A percentile compares a stretch with the other conserved stretches of the same genome.
These are phyloP conservation scores for Neopestalotiopsis rosae DNA, from an alignment of 2,329 filamentous ascomycete species.

Conservation along the genomic window DNA sequence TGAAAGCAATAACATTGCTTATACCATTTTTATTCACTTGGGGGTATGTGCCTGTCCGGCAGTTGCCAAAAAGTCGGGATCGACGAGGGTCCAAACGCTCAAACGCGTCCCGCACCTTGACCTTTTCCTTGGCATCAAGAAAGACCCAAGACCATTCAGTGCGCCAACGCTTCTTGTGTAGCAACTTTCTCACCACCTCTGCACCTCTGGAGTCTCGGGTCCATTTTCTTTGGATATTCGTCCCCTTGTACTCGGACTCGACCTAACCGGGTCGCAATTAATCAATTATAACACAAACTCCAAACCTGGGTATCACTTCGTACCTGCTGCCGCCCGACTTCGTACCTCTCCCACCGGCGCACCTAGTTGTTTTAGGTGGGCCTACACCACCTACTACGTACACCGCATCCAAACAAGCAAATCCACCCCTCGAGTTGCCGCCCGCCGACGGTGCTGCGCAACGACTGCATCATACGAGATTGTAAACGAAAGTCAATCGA, in stretches of 20 bases:
- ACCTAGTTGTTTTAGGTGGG: not conserved
- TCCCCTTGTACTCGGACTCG: not conserved
- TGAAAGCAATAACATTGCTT: not conserved
- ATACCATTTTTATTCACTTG: not conserved
- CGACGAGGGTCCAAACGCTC: slow-evolving; percentile 14
- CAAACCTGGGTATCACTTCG: not conserved
- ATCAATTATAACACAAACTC: not conserved
- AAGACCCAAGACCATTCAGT: not conserved
- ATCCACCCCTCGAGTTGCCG: not conserved
- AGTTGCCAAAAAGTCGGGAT: slow-evolving; percentile 15
- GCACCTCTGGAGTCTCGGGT: not conserved
- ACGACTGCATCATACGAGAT: not conserved
- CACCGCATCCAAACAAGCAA: not conserved
- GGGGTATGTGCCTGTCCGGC: not conserved
- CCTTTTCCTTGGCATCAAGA: slow-evolving; percentile 8
- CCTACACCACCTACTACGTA: not conserved
- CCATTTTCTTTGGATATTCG: not conserved
- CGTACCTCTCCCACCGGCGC: not conserved
- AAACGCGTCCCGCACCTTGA: slow-evolving; percentile 18
- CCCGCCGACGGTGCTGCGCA: slow-evolving; percentile 6
- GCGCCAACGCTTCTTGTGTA: slow-evolving; percentile 3
- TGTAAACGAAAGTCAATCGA: not conserved
- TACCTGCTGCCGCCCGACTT: not conserved
- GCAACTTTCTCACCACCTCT: not conserved
- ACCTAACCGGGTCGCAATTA: not conserved